phyloP scores from a whole-genome alignment of 768 basidiomycete species.

The Pleurotus pulmonarius region DNA sequence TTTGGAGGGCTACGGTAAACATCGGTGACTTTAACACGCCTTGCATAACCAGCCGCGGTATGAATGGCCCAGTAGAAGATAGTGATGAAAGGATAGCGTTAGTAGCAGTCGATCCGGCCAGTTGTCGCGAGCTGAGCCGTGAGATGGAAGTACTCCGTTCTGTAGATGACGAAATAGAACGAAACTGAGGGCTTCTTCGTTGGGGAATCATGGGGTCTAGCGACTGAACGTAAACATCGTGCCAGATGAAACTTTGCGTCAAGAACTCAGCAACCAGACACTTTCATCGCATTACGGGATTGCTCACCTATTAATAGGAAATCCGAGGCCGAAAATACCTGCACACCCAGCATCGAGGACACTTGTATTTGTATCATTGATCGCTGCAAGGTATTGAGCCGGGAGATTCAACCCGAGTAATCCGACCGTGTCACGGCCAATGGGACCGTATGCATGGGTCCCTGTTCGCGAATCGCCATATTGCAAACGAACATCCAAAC shows the following conservation, averaged over 20 bases:
- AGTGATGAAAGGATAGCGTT: slow-evolving; percentile 37
- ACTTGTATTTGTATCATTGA: slow-evolving; percentile 66
- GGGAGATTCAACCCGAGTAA: slow-evolving; percentile 48
- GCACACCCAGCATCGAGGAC: slow-evolving; percentile 51
- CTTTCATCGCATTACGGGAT: background rate
- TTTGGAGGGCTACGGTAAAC: slow-evolving; percentile 62
- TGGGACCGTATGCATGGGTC: slow-evolving; percentile 60
- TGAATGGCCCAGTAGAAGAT: slow-evolving; percentile 36
- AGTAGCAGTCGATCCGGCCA: slow-evolving; percentile 17
- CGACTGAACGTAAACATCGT: slow-evolving; percentile 1
- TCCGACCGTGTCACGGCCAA: slow-evolving; percentile 55
- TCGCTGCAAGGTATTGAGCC: slow-evolving; percentile 61
- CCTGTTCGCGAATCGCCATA: slow-evolving; percentile 75
- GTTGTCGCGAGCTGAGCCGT: slow-evolving; percentile 10
- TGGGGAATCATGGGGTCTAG: slow-evolving; percentile 1
- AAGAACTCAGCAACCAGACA: background rate
- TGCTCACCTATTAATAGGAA: slow-evolving; percentile 63
- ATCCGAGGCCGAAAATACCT: slow-evolving; percentile 75
- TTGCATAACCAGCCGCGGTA: slow-evolving; percentile 41
- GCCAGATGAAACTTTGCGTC: background rate
- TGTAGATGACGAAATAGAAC: background rate
- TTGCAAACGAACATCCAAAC: slow-evolving; percentile 42
- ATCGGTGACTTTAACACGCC: slow-evolving; percentile 36
- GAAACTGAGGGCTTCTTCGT: background rate
- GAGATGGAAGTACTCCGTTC: background rate